Conservation (phyloP, 164 flowering plant species). For the Brasenia schreberi region DNA sequence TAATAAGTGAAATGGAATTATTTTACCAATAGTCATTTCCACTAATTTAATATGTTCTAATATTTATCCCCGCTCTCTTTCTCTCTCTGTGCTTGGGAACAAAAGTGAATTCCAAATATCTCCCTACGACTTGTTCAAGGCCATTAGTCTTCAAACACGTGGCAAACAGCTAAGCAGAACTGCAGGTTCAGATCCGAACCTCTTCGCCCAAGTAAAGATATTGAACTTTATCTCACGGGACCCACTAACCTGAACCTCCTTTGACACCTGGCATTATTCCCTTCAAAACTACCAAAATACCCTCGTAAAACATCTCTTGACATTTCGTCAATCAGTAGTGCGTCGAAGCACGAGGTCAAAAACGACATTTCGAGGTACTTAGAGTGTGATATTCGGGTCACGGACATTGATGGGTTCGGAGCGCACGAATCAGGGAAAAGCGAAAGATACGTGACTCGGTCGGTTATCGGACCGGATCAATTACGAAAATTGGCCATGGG, state of each 20-base stretch:
- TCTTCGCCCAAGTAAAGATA: neutral
- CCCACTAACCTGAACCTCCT: neutral
- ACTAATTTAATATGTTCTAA: too few relatives aligned
- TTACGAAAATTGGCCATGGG: too few relatives aligned
- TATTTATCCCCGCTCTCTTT: neutral
- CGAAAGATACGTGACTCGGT: neutral
- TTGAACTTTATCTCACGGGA: neutral
- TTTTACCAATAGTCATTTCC: too few relatives aligned
- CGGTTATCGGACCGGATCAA: too few relatives aligned
- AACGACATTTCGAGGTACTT: neutral
- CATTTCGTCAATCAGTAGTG: too few relatives aligned
- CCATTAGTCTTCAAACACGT: conserved; percentile 1
- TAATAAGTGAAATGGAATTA: too few relatives aligned
- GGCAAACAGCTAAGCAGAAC: conserved; percentile 5
- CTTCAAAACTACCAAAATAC: neutral
- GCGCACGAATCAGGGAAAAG: neutral
- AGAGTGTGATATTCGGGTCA: neutral
- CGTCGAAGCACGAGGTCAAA: neutral
- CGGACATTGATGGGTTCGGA: neutral
- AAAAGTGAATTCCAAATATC: conserved; percentile 1
- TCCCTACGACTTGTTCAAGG: neutral
- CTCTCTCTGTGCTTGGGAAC: neutral
- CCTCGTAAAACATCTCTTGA: neutral
- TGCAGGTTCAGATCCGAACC: conserved; percentile 4
- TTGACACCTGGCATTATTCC: neutral